Base-by-base conservation (phyloP, 2,329 filamentous ascomycete genomes). In the Xylaria polymorpha region DNA sequence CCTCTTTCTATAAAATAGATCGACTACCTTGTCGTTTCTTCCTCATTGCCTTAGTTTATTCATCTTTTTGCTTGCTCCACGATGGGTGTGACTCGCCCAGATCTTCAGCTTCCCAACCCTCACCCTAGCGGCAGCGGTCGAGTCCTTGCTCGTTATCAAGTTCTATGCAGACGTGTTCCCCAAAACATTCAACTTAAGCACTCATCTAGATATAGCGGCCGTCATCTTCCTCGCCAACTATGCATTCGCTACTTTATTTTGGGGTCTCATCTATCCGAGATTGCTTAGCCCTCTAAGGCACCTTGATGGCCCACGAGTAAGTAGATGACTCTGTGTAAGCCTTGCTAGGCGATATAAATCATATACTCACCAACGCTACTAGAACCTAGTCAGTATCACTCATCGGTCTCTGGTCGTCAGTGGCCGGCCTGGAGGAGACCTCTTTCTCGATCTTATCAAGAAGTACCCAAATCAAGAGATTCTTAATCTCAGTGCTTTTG, bases 111-210 rank as follows among this genome's bases (percentile, higher is more conserved):
- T 78, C 14, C 72, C 71, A 51, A 74, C 69, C 62, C 71, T 77
- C 22, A 77, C 76, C 1, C 67, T 78, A 14, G 68, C 50, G 18
- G 68, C 74, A 14, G 66, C 71, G 1, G 61, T 68, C 0, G 77
- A 81, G 66, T 77, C 76, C 0, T 39, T 77, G 0, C 22, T 79
- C 4, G 66, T 72, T 12, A 74, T 77, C 64, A 80, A 77, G 44
- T 22, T 76, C 57, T 60, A 68, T 46, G 51, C 59, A 8, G 60
- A 71, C 50, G 20, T 44, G 39, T 56, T 72, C 15, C 57, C 64
- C 25, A 61, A 48, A 10, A n/a, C 62, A 20, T 69, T 66, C 41
- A 56, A 66, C 12, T 67, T 65, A 5, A 32, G 64, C 56, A 29
- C 41, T 3, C 58, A 61, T 58, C 29, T 62, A 3, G 67, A 50